Base-by-base conservation (phyloP, 176 grass and related monocot genomes). In the Oropetium thomaeum region DNA sequence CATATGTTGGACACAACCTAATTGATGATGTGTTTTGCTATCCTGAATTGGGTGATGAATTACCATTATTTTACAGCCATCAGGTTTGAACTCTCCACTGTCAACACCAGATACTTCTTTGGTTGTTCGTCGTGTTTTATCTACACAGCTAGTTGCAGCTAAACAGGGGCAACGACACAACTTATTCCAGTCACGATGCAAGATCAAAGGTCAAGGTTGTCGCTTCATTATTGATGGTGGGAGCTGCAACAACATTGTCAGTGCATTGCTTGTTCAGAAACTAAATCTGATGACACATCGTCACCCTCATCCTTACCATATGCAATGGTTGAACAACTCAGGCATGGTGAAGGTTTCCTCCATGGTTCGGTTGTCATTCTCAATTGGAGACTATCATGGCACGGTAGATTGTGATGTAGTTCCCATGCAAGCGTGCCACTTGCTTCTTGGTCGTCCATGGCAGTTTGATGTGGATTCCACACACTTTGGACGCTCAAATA, bases 41-140 rank as follows among this genome's bases (percentile, higher is more conserved):
- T 40, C 62, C 20, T 13, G 20, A 65, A 40, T 23, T 9, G n/a
- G 62, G 62, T 10, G 0, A 4, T 38, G 35, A 65, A 25, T 10
- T 65, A 4, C 34, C 35, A 65, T 65, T 65, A 65, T 65, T 12
- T 65, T n/a, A n/a, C n/a, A n/a, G n/a, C n/a, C n/a, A n/a, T n/a
- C n/a, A n/a, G n/a, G n/a, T n/a, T n/a, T n/a, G n/a, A n/a, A n/a
- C n/a, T n/a, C n/a, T n/a, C n/a, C n/a, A n/a, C n/a, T n/a, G n/a
- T n/a, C n/a, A n/a, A n/a, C n/a, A n/a, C n/a, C n/a, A n/a, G n/a
- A n/a, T n/a, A n/a, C n/a, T n/a, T n/a, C n/a, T n/a, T n/a, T n/a
- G n/a, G n/a, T n/a, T n/a, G n/a, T n/a, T n/a, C n/a, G 27, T 3
- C 16, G 27, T 11, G 67, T 70, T 16, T 27, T 70, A 32, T 70